These are phyloP conservation scores for Pisolithus thermaeus DNA, from an alignment of 1,284 basidiomycete species.

Conservation along the genomic window DNA sequence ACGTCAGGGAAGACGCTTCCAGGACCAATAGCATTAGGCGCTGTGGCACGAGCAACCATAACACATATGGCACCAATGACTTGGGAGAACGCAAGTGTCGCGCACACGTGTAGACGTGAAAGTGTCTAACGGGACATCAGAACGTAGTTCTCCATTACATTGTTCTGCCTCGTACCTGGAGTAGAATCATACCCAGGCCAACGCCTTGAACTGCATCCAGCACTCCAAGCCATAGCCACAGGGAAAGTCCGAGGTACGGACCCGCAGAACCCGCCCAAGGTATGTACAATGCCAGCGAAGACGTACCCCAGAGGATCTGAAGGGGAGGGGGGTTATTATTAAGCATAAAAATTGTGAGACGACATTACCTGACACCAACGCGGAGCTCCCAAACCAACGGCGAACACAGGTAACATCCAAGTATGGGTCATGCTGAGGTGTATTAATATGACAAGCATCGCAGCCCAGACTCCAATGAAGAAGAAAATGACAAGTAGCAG, in stretches of 20 bases:
- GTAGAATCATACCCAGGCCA: conserved; percentile 88
- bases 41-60: conserved; percentile 83
- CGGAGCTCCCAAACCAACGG: conserved; percentile 86
- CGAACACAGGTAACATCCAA: conserved; percentile 90
- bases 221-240: conserved; percentile 94
- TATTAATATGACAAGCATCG: conserved; percentile 70
- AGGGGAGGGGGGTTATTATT: too few relatives aligned
- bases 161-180: conserved; percentile 51
- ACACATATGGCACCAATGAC: conserved; percentile 78
- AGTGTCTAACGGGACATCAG: conserved; percentile 50
- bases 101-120: conserved; percentile 88
- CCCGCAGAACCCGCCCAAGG: conserved; percentile 84
- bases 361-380: conserved; percentile 79
- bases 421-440: conserved; percentile 89
- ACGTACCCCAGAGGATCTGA: conserved; percentile 83
- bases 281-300: conserved; percentile 82
- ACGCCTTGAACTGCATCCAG: conserved; percentile 91
- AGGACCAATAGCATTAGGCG: conserved; percentile 78
- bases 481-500: conserved; percentile 75
- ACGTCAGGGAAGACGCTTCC: conserved; percentile 89
- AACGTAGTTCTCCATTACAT: neutral
- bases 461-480: conserved; percentile 82
- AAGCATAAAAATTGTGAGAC: neutral
- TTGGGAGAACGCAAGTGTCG: conserved; percentile 84
- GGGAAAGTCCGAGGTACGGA: conserved; percentile 79